phyloP scores from a whole-genome alignment of 2,329 filamentous ascomycete species.

The Colletotrichum cordylinicola region DNA sequence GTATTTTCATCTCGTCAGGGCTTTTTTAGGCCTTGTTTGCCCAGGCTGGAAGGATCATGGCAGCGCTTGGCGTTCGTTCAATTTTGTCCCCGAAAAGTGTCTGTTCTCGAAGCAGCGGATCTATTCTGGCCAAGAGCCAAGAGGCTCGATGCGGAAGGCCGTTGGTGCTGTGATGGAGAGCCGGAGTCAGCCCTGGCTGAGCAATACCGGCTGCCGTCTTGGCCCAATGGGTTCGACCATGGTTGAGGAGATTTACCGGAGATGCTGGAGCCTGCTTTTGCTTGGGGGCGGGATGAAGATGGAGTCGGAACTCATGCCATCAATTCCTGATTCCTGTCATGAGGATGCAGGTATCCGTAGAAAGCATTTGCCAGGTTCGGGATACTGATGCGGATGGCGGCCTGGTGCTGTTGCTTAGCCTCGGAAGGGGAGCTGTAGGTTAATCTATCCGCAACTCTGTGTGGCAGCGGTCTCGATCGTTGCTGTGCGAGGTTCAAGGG shows the following conservation, averaged over 20 bases:
- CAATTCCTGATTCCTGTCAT: background rate
- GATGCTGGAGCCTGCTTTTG: background rate
- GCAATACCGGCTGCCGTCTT: background rate
- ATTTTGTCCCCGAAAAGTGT: background rate
- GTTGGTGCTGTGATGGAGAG: background rate
- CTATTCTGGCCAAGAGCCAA: background rate
- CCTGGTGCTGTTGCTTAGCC: background rate
- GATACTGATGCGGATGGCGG: background rate
- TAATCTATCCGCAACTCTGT: constrained; percentile 18
- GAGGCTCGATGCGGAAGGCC: background rate
- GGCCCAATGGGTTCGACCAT: background rate
- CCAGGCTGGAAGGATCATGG: background rate
- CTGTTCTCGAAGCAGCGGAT: constrained; percentile 14
- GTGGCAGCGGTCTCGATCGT: background rate
- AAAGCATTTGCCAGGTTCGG: background rate
- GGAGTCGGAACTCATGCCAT: background rate
- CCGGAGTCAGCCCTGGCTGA: background rate
- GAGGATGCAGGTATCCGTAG: background rate
- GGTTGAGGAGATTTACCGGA: background rate
- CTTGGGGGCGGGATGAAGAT: background rate
- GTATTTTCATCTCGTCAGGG: background rate
- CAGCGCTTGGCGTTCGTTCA: background rate
- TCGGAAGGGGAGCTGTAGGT: background rate
- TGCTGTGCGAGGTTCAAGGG: background rate
- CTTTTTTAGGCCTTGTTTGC: background rate